These are phyloP conservation scores for Fusarium nematophilum DNA, from an alignment of 2,329 filamentous ascomycete species.

Conservation along the genomic window DNA sequence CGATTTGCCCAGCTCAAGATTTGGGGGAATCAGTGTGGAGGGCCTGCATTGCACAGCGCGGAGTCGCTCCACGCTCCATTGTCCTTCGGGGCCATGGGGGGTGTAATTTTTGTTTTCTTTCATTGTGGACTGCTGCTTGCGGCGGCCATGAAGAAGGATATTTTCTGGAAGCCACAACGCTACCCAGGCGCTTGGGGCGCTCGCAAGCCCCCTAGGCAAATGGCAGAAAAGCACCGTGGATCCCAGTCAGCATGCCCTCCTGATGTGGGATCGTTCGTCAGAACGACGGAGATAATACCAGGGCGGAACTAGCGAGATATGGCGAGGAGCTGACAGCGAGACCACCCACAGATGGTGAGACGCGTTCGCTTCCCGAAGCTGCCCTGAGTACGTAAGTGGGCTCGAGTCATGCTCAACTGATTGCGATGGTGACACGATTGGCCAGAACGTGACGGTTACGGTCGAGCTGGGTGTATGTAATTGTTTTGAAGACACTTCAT, in stretches of 20 bases:
- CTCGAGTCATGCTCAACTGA: slow-evolving; percentile 3
- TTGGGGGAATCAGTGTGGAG: slow-evolving; percentile 53
- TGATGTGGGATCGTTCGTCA: background rate
- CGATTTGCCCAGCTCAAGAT: slow-evolving; percentile 57
- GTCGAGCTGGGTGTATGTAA: slow-evolving; percentile 29
- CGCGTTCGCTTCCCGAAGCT: slow-evolving; percentile 9
- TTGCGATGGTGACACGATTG: slow-evolving; percentile 31
- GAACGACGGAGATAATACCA: background rate
- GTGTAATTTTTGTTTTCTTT: slow-evolving; percentile 64
- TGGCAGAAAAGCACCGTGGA: no score
- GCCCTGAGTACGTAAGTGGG: background rate
- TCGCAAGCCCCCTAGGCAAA: background rate
- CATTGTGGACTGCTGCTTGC: slow-evolving; percentile 55
- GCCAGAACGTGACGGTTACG: background rate
- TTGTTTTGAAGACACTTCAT: slow-evolving; percentile 20
- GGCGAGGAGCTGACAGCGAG: background rate
- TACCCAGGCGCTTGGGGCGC: background rate
- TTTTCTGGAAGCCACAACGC: background rate
- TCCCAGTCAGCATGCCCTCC: no score
- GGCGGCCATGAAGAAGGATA: slow-evolving; percentile 57
- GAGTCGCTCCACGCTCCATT: slow-evolving; percentile 60
- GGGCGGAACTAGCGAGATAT: background rate
- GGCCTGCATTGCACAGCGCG: slow-evolving; percentile 67
- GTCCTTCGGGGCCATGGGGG: slow-evolving; percentile 64
- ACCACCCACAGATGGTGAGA: slow-evolving; percentile 17